Evolutionary conservation across 768 basidiomycete species (phyloP), one percentile per base, ranked within the genome.

Genomic region (Boletellus ananas): DNA sequence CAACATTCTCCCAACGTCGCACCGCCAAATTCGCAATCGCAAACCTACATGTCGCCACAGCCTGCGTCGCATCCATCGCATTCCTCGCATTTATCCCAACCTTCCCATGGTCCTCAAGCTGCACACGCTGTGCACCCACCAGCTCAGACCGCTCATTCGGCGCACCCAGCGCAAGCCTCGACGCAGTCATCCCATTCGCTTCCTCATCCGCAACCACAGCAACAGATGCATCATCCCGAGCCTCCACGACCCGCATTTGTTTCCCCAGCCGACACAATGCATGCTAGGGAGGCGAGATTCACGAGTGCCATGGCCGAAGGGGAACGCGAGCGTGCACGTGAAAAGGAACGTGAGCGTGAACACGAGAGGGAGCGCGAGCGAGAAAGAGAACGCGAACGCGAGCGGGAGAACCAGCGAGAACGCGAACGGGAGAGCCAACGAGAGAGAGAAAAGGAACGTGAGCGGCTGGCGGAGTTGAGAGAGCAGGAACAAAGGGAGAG

Each of bases 211-310:
- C 63, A 67, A 23, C 14, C 50, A 17, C 69, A 70, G 10, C 58
- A 58, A 21, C 66, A 54, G 38, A 49, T 60, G 7, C 64, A 65
- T 36, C 54, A 65, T 43, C 42, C 56, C 11, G 68, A 67, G 14
- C 42, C 49, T 4, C 52, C 50, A 20, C 59, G 57, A 13, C 61
- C 63, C 16, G 37, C 64, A 3, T 65, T 50, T 29, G 64, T 65
- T 5, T 64, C 64, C 20, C 64, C 64, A 13, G 64, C 61, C 2
- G 64, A 65, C 34, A 65, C 64, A 20, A 50, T 62, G 51, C 68
- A 70, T 42, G 49, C 62, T 4, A 58, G 58, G 43, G 64, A 63
- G 23, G 29, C 51, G 3, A 54, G 60, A 33, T 60, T 57, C n/a
- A 0, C 49, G 47, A 43, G 11, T 34, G 12, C 50, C 9, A 43